Base-by-base conservation (phyloP, 352 stramenopile genomes). In the Elongisporangium undulatum region DNA sequence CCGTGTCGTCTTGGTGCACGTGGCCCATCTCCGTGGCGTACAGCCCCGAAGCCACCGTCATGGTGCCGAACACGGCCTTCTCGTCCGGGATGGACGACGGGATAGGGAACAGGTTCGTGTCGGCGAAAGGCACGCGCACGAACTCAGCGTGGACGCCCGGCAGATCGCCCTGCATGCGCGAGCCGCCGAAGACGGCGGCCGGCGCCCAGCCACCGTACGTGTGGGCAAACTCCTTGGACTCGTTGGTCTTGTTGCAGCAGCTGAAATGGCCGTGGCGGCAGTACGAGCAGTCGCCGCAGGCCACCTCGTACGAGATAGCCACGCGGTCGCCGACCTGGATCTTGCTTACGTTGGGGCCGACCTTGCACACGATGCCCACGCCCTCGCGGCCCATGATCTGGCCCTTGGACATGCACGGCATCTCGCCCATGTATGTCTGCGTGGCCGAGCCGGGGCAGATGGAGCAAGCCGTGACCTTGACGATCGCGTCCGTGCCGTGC, bases 141-240 rank as follows among this genome's bases (percentile, higher is more conserved):
- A 74, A 92, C 72, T 94, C 78, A 8, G 85, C 85, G 56, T 91
- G 79, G 21, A 80, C 75, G 52, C 85, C 85, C 0, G 82, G 80
- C 4, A 89, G 61, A 54, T 84, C 86, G 60, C 74, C 77, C 24
- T 82, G 51, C 70, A 89, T 61, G 5, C 72, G 71, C 3, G 73
- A 78, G 24, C 64, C 72, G 2, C 84, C 84, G 21, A 91, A 85
- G 34, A 92, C 64, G 3, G 81, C 81, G 12, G 78, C 78, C 15
- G 78, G 74, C 20, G 81, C 78, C 74, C 77, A 87, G 22, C 77
- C 78, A 49, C 82, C 82, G 29, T 87, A 91, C 15, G 51, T 75
- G n/a, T 85, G 59, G 20, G 77, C 82, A 59, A 89, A 89, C 61
- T 86, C 69, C 22, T 75, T 74, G 23, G 79, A 89, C 22, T 81